Evolutionary conservation across 495 filamentous ascomycete genomes (phyloP).

Genomic region (Peziza echinospora): DNA sequence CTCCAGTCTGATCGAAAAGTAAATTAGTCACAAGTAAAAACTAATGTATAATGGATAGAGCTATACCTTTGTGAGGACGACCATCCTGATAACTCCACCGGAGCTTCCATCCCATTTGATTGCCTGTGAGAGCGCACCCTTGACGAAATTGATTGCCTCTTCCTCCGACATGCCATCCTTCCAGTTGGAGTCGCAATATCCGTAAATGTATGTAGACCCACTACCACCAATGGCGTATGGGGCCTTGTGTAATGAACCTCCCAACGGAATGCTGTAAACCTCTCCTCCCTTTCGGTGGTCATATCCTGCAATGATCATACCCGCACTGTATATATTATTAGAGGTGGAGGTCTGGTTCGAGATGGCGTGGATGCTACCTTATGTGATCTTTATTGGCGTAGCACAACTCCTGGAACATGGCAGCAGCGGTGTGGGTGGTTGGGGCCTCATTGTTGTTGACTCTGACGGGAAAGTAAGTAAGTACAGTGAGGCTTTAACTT

Average conservation of each 20-base stretch:
- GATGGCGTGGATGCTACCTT: conserved; percentile 28
- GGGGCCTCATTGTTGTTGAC: conserved; percentile 70
- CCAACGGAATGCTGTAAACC: conserved; percentile 90
- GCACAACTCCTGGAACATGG: conserved; percentile 91
- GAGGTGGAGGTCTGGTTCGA: background rate
- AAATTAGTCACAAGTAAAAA: too few species aligned
- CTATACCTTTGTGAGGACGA: conserved; percentile 53
- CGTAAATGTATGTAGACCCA: conserved; percentile 97
- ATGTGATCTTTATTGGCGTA: conserved; percentile 90
- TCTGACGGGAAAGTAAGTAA: conserved; percentile 11
- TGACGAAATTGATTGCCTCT: conserved; percentile 85
- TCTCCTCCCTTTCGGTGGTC: conserved; percentile 84
- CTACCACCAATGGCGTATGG: conserved; percentile 89
- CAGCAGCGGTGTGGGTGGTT: conserved; percentile 79
- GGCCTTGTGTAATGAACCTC: conserved; percentile 94
- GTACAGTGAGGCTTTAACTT: background rate
- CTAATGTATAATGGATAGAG: background rate
- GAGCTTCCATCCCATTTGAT: conserved; percentile 99
- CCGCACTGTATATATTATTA: conserved; percentile 36
- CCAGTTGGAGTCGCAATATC: conserved; percentile 95
- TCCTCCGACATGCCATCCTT: conserved; percentile 82
- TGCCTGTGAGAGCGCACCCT: conserved; percentile 68
- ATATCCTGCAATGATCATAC: conserved; percentile 93
- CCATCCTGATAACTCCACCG: conserved; percentile 91
- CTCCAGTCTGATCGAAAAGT: conserved; percentile 1